These are phyloP conservation scores for Cerrena zonata DNA, from an alignment of 1,284 basidiomycete genomes.

Conservation along the genomic window DNA sequence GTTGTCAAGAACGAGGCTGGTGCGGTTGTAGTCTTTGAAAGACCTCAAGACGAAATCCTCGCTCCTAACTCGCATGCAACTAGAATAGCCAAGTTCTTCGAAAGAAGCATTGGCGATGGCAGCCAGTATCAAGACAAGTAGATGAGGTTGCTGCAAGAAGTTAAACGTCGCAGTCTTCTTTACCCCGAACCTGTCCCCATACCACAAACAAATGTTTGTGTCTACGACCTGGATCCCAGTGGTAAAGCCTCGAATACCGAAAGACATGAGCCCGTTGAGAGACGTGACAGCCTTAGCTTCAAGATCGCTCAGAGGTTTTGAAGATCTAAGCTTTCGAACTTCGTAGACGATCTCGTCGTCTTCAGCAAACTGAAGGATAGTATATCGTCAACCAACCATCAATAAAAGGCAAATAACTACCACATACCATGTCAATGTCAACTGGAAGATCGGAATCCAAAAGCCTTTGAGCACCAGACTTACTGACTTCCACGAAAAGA, in stretches of 20 bases:
- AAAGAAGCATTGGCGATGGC: neutral
- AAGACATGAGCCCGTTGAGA: neutral
- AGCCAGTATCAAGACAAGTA: slow-evolving; percentile 2
- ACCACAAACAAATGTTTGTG: neutral
- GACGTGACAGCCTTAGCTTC: neutral
- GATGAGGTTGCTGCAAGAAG: neutral
- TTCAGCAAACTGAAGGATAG: neutral
- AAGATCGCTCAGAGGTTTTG: neutral
- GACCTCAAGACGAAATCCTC: neutral
- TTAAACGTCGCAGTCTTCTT: neutral
- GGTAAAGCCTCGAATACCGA: neutral
- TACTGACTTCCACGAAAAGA: neutral
- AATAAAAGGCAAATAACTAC: neutral
- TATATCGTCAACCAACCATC: neutral
- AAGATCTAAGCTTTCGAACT: neutral
- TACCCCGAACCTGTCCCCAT: neutral
- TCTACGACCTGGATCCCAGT: neutral
- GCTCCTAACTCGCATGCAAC: neutral
- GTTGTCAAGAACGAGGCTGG: neutral
- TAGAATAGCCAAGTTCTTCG: neutral
- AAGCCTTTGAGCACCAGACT: no score
- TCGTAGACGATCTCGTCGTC: neutral
- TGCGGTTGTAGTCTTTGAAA: neutral
- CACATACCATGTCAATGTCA: neutral
- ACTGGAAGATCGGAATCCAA: no score